Evolutionary conservation across 2,329 filamentous ascomycete species (phyloP), one percentile per base, ranked within the genome.

Genomic region (Hymenoscyphus occultus): DNA sequence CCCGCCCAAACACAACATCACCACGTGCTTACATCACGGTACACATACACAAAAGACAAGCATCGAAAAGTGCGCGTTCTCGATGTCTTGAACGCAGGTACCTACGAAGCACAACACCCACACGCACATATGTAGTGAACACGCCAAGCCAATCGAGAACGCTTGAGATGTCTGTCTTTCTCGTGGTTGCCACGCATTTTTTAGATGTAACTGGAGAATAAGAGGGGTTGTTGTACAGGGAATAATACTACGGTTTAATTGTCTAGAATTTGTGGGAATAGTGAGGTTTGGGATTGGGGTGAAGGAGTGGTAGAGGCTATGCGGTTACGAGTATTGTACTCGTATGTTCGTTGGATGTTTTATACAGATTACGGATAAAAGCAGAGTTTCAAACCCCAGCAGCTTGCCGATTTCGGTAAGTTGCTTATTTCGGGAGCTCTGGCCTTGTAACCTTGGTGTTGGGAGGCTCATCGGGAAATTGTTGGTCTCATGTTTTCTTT

Each of bases 31-130:
- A 54, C 22, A 54, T 54, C 48, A 19, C 22, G 19, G 19, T 54
- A 54, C 48, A 28, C 22, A 22, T 19, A 54, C 22, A 22, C 9
- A 28, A 57, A 35, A 57, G 13, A 35, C 35, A 3, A 57, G 35
- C 28, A 57, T 9, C 31, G 56, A 28, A n/a, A 57, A 16, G 56
- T 57, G 19, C 31, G 10, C 12, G 31, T 57, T 57, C 32, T 57
- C 56, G 56, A 57, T 57, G 14, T 39, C 31, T 57, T 56, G 28
- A 35, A 57, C n/a, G 56, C 56, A 57, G 56, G 56, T 57, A 57
- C 56, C 22, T 54, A 28, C 56, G 31, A 39, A 39, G 56, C 31
- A 57, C 31, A 32, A 19, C 56, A 57, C 56, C 2, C 12, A 19
- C n/a, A 19, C 3, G 12, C 5, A 32, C 56, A 57, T 19, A 57